Base-by-base conservation (phyloP, 2,329 filamentous ascomycete genomes). In the Fusarium proliferatum region DNA sequence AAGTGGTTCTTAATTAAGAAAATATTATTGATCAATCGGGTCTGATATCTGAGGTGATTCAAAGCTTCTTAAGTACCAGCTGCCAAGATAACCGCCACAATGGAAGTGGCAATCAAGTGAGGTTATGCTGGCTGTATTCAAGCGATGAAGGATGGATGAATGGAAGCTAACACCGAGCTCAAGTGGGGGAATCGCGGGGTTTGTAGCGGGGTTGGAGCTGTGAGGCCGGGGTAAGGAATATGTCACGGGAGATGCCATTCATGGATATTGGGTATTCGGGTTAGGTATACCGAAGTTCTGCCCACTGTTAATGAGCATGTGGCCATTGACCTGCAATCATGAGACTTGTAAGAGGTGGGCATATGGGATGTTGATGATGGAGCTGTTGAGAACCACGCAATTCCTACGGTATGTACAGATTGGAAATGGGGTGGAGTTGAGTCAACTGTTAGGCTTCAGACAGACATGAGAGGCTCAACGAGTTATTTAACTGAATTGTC, bases 181-280 rank as follows among this genome's bases (percentile, higher is more conserved):
- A 60, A 63, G 67, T 69, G 66, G 67, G 67, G 67, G 67, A 43
- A 70, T 65, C 67, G 67, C 52, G 67, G 67, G 67, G 67, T 46
- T 69, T 41, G 51, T 26, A 63, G 59, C 51, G 60, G 67, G 67
- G 66, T 70, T 41, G 33, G n/a, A 70, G 21, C 46, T 23, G 30
- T 69, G 65, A 65, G 46, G 51, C 60, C 46, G 66, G 67, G 66
- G 67, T 60, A 49, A 30, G 51, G 58, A 36, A 62, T 30, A 23
- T 48, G 64, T 43, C 55, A 67, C 63, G 64, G 56, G 42, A 62
- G 42, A 23, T 39, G 61, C 38, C 26, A 48, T 55, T 16, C 42
- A 68, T 68, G 48, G 42, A 17, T 19, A 39, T 66, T 67, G 41
- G 41, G 16, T 38, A 39, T 64, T 57, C 43, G 30, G 28, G 33